phyloP scores from a whole-genome alignment of 345 rosid species.

The Melaleuca alternifolia region DNA sequence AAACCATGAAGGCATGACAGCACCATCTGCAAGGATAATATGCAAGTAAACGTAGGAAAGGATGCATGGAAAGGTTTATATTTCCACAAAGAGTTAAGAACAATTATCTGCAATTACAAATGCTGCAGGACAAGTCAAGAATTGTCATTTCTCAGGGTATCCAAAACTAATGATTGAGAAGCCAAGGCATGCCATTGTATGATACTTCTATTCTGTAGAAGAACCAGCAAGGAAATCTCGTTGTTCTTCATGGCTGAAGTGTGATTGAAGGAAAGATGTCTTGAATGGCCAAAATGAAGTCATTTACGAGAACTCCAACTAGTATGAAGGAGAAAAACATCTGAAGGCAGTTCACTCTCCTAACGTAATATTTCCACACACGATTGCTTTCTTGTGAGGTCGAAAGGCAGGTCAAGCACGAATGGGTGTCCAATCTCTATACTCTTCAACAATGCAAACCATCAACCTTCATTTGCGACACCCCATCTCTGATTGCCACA shows the following conservation, averaged over 20 bases:
- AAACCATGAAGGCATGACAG: constrained; percentile 94
- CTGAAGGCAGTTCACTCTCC: neutral
- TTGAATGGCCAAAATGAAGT: neutral
- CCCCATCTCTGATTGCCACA: neutral
- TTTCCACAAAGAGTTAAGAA: neutral
- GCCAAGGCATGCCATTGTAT: neutral
- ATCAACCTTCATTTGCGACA: neutral
- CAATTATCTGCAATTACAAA: neutral
- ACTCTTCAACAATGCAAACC: neutral
- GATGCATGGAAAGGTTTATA: neutral
- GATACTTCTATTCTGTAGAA: neutral
- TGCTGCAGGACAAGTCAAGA: neutral
- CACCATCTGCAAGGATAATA: constrained; percentile 49
- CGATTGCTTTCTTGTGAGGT: neutral
- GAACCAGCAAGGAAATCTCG: neutral
- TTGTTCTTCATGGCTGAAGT: neutral
- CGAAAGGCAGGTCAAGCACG: neutral
- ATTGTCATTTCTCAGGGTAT: neutral
- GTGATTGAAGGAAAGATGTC: neutral
- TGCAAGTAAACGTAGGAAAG: neutral
- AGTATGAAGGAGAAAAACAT: neutral
- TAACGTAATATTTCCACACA: neutral
- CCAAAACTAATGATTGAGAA: neutral
- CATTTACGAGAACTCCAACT: neutral
- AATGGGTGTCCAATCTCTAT: neutral